Base-by-base conservation (phyloP, 192 early-diverging fungal species). In the Coemansia nantahalensis region DNA sequence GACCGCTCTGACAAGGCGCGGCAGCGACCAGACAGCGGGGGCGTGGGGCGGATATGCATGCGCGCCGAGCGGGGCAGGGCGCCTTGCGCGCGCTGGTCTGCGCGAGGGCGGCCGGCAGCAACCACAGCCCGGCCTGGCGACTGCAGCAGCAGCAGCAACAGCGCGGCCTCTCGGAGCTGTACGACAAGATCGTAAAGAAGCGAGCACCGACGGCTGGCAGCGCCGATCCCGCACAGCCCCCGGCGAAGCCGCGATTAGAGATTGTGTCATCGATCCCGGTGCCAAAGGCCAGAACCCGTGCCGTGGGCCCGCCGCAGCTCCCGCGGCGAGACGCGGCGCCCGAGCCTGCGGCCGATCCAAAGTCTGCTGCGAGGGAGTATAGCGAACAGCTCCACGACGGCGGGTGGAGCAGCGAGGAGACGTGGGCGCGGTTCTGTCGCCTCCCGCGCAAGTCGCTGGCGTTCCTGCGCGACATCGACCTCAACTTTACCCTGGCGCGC, bases 401-500 rank as follows among this genome's bases (percentile, higher is more conserved):
- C 18, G 18, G 40, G 10, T 73, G 69, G 69, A 38, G 28, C 36
- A 38, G 48, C 14, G 69, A 73, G 19, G 54, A 62, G 36, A 65
- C 51, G 15, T 73, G 54, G 57, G 39, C 60, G 23, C 53, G 59
- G 14, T 65, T 65, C 39, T 51, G 40, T 21, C 32, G 23, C 6
- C 18, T 73, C 34, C 53, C 69, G 1, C 36, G 32, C 33, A 34
- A 46, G 13, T 48, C 69, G 14, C 39, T 40, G 21, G 24, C 21
- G 2, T 40, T 41, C 24, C 45, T 73, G 41, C 57, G 69, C 14
- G 35, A 32, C 12, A 73, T 73, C 11, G 69, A 73, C 21, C 24
- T 73, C 16, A 65, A 73, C 51, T 54, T 45, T 44, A 62, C 69
- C 21, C 54, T 73, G 38, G 53, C 62, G 8, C 43, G 48, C 15